Percentiles rank a stretch among this genome's conserved stretches.
Evolutionary conservation across 2,329 filamentous ascomycete genomes (phyloP).

Genomic region (Colletotrichum lini): DNA sequence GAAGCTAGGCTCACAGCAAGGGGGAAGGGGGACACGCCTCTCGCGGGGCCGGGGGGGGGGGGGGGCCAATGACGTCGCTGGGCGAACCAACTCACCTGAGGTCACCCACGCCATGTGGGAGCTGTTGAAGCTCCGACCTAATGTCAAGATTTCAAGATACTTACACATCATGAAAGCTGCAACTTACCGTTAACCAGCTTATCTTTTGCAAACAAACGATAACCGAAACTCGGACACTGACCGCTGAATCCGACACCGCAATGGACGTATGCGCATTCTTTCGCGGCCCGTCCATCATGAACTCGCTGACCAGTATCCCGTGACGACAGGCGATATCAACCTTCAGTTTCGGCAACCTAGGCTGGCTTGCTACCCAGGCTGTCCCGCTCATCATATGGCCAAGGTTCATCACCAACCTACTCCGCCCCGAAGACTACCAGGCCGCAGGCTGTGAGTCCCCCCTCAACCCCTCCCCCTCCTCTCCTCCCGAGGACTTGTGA

Average conservation of each 20-base stretch:
- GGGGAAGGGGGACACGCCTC: conserved; percentile 7
- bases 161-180: not conserved
- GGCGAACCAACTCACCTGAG: conserved; percentile 9
- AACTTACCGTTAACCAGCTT: no score
- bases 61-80: conserved; percentile 39
- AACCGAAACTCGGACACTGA: not conserved
- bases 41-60: conserved; percentile 13
- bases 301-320: not conserved
- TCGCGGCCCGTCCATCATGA: not conserved
- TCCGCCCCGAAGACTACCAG: conserved; percentile 51
- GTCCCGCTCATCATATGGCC: conserved; percentile 64
- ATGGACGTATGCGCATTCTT: conserved; percentile 49
- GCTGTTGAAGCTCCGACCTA: conserved; percentile 1
- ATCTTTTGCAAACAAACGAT: not conserved
- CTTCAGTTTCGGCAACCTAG: conserved; percentile 66
- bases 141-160: conserved; percentile 1
- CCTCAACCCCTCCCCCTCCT: not conserved
- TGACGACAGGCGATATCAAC: conserved; percentile 60
- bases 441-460: conserved; percentile 50
- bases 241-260: not conserved
- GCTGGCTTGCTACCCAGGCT: conserved; percentile 65
- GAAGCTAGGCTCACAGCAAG: not conserved
- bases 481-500: not conserved
- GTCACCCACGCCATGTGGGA: conserved; percentile 13
- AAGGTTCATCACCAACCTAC: conserved; percentile 61